A percentile compares a stretch with the other conserved stretches of the same genome.
Conservation (phyloP, 495 filamentous ascomycete species). For the Podospora australis region DNA sequence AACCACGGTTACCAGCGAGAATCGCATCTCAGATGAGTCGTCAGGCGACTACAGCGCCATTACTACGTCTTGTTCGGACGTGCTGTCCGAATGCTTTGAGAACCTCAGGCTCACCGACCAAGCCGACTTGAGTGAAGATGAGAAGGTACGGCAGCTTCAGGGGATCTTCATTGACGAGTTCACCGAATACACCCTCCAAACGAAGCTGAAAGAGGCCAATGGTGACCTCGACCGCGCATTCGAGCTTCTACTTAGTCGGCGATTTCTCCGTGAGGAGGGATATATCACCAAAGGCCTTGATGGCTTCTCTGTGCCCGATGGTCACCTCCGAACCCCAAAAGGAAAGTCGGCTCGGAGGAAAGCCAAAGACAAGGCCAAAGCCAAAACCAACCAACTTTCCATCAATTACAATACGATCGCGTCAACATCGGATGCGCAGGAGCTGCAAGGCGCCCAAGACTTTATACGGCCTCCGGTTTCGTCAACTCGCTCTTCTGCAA, state of each 20-base stretch:
- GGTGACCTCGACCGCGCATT: conserved; percentile 62
- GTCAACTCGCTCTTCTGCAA: not conserved
- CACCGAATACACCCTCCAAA: conserved; percentile 54
- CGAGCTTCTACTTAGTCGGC: conserved; percentile 72
- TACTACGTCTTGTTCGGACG: conserved; percentile 27
- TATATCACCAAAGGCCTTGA: conserved; percentile 68
- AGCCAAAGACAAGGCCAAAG: conserved; percentile 5
- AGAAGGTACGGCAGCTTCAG: conserved; percentile 49
- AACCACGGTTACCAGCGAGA: conserved; percentile 9
- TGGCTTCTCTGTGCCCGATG: conserved; percentile 55
- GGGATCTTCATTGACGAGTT: conserved; percentile 63
- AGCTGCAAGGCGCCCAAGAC: conserved; percentile 23
- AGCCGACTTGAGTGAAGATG: conserved; percentile 42
- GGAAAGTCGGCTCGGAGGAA: conserved; percentile 29
- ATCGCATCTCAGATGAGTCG: conserved; percentile 5
- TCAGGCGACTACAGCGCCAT: conserved; percentile 14
- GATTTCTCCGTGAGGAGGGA: conserved; percentile 58
- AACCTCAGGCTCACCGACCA: conserved; percentile 31
- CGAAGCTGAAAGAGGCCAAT: conserved; percentile 56
- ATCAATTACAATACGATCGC: conserved; percentile 21
- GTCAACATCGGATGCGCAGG: conserved; percentile 10
- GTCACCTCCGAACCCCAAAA: conserved; percentile 34
- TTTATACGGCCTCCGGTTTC: conserved; percentile 1
- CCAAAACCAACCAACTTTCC: conserved; percentile 15
- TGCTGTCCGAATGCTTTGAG: conserved; percentile 14